phyloP scores from a whole-genome alignment of 352 stramenopile species.

The Pythium coloratum region DNA sequence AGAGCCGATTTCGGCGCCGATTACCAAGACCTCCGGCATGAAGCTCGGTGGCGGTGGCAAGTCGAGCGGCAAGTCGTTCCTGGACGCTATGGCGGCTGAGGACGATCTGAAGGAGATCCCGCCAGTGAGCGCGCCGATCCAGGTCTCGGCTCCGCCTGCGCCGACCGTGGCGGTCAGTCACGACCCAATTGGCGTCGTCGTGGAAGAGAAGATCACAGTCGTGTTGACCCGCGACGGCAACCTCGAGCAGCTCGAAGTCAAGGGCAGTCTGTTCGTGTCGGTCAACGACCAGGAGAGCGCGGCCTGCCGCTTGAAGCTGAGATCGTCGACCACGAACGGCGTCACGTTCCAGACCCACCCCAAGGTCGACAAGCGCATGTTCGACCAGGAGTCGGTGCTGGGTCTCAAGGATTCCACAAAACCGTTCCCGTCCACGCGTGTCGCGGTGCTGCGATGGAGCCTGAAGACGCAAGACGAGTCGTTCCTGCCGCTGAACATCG shows the following conservation, averaged over 20 bases:
- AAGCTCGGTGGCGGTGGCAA: constrained; percentile 41
- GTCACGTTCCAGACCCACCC: constrained; percentile 85
- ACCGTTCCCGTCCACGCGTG: constrained; percentile 77
- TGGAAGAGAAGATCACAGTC: constrained; percentile 89
- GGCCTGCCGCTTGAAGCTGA: constrained; percentile 74
- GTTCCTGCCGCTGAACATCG: constrained; percentile 85
- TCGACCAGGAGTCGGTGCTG: constrained; percentile 78
- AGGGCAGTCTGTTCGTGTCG: constrained; percentile 84
- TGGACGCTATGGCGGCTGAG: constrained; percentile 85
- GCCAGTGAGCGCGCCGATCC: constrained; percentile 71
- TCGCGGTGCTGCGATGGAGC: constrained; percentile 83
- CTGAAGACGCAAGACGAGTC: constrained; percentile 87
- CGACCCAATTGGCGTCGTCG: constrained; percentile 78
- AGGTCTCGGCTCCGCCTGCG: constrained; percentile 58
- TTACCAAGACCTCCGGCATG: constrained; percentile 52
- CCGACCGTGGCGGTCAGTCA: constrained; percentile 66
- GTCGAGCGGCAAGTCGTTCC: constrained; percentile 74
- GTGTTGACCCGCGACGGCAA: constrained; percentile 77
- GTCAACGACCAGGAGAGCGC: constrained; percentile 75
- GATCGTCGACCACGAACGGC: constrained; percentile 59
- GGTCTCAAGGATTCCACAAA: constrained; percentile 80
- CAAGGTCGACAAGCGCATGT: constrained; percentile 88
- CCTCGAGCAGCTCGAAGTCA: constrained; percentile 85
- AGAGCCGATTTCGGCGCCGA: constrained; percentile 40
- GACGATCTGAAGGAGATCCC: constrained; percentile 86